Conservation (phyloP, 2,329 filamentous ascomycete genomes). For the Aspergillus sergii region DNA sequence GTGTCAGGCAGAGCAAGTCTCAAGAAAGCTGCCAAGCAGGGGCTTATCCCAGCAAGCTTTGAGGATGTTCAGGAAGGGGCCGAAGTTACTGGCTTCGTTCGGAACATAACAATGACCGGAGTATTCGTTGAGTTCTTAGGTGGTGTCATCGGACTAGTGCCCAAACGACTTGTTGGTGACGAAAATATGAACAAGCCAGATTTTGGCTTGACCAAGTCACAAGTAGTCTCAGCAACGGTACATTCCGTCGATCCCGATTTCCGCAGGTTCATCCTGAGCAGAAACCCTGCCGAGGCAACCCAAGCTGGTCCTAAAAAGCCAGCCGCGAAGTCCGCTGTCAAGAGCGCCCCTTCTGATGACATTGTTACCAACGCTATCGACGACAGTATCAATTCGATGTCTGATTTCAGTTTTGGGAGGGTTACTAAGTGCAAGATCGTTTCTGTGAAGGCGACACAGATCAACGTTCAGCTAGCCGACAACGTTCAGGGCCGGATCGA, state of each 20-base stretch:
- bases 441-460: slow-evolving; percentile 86
- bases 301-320: slow-evolving; percentile 49
- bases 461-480: slow-evolving; percentile 87
- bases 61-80: slow-evolving; percentile 71
- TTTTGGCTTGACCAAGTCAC: slow-evolving; percentile 77
- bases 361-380: slow-evolving; percentile 64
- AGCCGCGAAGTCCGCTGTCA: slow-evolving; percentile 23
- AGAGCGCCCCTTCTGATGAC: slow-evolving; percentile 41
- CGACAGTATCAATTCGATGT: slow-evolving; percentile 62
- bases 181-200: slow-evolving; percentile 68
- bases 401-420: slow-evolving; percentile 74
- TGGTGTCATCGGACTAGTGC: slow-evolving; percentile 74
- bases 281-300: slow-evolving; percentile 55
- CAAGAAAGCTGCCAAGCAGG: slow-evolving; percentile 71
- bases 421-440: slow-evolving; percentile 74
- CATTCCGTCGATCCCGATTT: slow-evolving; percentile 71
- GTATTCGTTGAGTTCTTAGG: slow-evolving; percentile 88
- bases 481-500: slow-evolving; percentile 92
- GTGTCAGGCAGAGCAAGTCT: slow-evolving; percentile 84
- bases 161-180: slow-evolving; percentile 74
- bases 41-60: slow-evolving; percentile 71
- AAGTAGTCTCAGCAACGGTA: slow-evolving; percentile 74
- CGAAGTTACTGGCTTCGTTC: slow-evolving; percentile 75
- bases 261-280: slow-evolving; percentile 68
- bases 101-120: slow-evolving; percentile 78